Percentiles rank a stretch among this genome's conserved stretches.
Evolutionary conservation across 78 protist genomes (phyloP).

Genomic region (Dictyostelium firmibasis): DNA sequence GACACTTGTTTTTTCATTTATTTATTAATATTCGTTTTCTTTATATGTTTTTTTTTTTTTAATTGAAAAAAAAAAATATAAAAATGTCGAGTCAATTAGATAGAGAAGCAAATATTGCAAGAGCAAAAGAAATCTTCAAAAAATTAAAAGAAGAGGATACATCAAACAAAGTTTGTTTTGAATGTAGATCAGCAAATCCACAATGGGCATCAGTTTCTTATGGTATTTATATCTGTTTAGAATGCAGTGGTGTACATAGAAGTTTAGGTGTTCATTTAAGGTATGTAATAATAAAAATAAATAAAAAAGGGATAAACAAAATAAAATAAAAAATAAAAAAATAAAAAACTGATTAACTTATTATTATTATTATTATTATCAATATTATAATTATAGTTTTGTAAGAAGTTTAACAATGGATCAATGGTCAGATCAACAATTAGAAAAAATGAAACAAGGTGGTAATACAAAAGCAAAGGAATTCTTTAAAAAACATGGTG

Average conservation of each 20-base stretch:
- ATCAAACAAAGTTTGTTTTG: constrained; percentile 83
- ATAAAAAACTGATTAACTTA: too few relatives aligned
- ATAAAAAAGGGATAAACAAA: too few relatives aligned
- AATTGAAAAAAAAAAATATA: not conserved
- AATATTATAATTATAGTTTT: constrained; percentile 7
- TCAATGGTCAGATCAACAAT: constrained; percentile 76
- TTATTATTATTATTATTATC: not conserved
- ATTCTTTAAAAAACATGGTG: constrained; percentile 83
- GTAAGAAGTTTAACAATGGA: constrained; percentile 81
- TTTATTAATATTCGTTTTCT: too few relatives aligned
- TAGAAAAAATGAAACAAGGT: constrained; percentile 74
- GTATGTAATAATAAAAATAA: not conserved
- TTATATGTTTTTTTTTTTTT: not conserved
- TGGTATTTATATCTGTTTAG: constrained; percentile 92
- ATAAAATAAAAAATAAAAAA: too few relatives aligned
- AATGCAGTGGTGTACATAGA: constrained; percentile 90
- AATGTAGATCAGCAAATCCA: constrained; percentile 91
- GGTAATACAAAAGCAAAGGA: constrained; percentile 77
- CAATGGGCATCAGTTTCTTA: constrained; percentile 90
- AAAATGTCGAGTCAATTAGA: not conserved
- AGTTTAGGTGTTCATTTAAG: constrained; percentile 91
- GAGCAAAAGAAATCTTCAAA: constrained; percentile 64
- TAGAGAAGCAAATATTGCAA: constrained; percentile 31
- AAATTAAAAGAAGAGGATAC: constrained; percentile 59
- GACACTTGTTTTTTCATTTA: too few relatives aligned